Conservation (phyloP, 2,329 filamentous ascomycete genomes). For the Akanthomyces uredinophilus region DNA sequence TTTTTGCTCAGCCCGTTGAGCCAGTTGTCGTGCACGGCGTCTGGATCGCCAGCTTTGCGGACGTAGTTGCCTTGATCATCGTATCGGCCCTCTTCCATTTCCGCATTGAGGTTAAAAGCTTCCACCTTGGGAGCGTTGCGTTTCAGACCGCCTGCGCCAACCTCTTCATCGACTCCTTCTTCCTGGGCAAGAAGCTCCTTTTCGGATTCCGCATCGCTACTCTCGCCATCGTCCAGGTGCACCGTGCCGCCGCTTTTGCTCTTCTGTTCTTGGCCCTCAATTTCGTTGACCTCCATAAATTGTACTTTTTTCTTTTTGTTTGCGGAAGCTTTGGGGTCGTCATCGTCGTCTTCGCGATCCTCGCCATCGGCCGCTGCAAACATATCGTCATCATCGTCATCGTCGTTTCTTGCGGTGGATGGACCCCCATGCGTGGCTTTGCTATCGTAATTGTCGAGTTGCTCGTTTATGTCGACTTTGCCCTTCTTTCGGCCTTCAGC, state of each 20-base stretch:
- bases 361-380: slow-evolving; percentile 42
- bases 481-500: slow-evolving; percentile 54
- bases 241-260: slow-evolving; percentile 74
- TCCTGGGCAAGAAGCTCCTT: slow-evolving; percentile 67
- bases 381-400: slow-evolving; percentile 35
- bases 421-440: slow-evolving; percentile 31
- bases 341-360: slow-evolving; percentile 40
- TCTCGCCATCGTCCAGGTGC: slow-evolving; percentile 51
- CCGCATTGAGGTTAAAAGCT: slow-evolving; percentile 87
- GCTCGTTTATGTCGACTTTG: slow-evolving; percentile 45
- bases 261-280: slow-evolving; percentile 70
- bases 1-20: slow-evolving; percentile 88
- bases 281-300: slow-evolving; percentile 56
- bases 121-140: slow-evolving; percentile 90
- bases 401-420: slow-evolving; percentile 25
- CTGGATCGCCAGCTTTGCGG: slow-evolving; percentile 80
- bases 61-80: slow-evolving; percentile 90
- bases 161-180: slow-evolving; percentile 76
- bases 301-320: slow-evolving; percentile 60
- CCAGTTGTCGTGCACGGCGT: slow-evolving; percentile 89
- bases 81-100: slow-evolving; percentile 89
- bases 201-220: slow-evolving; percentile 61
- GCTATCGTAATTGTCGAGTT: slow-evolving; percentile 50
- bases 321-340: slow-evolving; percentile 31
- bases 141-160: slow-evolving; percentile 87